Base-by-base conservation (phyloP, 129 eudicot species). In the Helianthus tuberosus region DNA sequence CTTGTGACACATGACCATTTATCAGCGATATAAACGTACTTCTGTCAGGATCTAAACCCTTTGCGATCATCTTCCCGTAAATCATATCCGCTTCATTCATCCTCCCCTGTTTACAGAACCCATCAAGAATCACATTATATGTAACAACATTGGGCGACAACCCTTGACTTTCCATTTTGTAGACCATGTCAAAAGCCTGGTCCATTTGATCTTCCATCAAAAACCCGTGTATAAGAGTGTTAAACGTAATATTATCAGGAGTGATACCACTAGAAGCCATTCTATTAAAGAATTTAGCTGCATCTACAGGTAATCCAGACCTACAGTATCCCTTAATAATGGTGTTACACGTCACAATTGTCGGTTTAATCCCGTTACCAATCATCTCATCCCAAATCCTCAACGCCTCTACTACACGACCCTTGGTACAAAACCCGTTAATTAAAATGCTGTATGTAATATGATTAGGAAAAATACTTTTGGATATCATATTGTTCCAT, bases 1-100 rank as follows among this genome's bases (percentile, higher is more conserved):
- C 92, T 50, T 91, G 88, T 14, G 92, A 78, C 64, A 91, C 92
- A 61, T 86, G 69, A 15, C 97, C 97, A 75, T 92, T 86, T 76
- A 92, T 89, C 81, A 92, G 78, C 15, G 87, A 85, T 61, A 83
- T 64, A 61, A 67, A 92, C 17, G 97, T 89, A 3, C 85, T 64
- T 82, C 82, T 83, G 63, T 89, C 97, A 43, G 96, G 96, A 49
- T 55, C 29, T 17, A 89, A 73, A 32, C 90, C 90, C 39, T 77
- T 81, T 74, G 81, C 79, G 11, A 73, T 78, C 98, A 92, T 85
- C 82, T 83, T 92, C 64, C 54, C 9, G 51, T 87, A 92, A 61
- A 85, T 68, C 59, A 36, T 29, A 46, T 75, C 82, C 60, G 93
- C 96, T 60, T 87, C 93, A 39, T 67, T 55, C 96, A 89, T 85